phyloP scores from a whole-genome alignment of 345 rosid genomes.

The Viola odorata region DNA sequence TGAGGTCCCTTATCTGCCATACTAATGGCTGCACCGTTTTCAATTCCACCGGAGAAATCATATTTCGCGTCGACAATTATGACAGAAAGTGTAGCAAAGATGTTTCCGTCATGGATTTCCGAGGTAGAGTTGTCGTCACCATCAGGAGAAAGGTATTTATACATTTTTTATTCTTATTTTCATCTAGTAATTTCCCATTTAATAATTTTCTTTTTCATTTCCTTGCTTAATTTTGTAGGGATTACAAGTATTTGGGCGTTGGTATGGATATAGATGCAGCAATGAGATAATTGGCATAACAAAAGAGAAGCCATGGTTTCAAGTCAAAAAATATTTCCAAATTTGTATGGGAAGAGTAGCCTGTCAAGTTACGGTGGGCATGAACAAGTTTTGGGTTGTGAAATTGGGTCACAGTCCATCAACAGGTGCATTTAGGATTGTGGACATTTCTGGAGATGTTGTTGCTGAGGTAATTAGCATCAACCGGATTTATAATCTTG shows the following conservation, averaged over 20 bases:
- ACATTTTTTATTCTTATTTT: too few species aligned
- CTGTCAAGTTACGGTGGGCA: slow-evolving; percentile 23
- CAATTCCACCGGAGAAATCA: slow-evolving; percentile 32
- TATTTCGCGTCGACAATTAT: slow-evolving; percentile 43
- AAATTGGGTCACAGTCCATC: slow-evolving; percentile 9
- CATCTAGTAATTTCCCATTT: not conserved
- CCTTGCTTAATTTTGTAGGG: slow-evolving; percentile 19
- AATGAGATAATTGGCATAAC: not conserved
- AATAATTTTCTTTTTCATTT: not conserved
- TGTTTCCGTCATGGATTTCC: slow-evolving; percentile 41
- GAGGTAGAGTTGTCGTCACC: slow-evolving; percentile 38
- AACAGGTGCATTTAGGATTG: slow-evolving; percentile 24
- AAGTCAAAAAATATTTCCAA: slow-evolving; percentile 20
- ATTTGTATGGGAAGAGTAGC: slow-evolving; percentile 15
- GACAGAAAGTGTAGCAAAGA: slow-evolving; percentile 30
- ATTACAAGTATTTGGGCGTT: slow-evolving; percentile 16
- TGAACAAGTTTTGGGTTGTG: slow-evolving; percentile 19
- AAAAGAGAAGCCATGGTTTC: slow-evolving; percentile 29
- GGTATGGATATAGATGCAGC: slow-evolving; percentile 34
- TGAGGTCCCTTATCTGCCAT: slow-evolving; percentile 43
- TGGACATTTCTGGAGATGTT: slow-evolving; percentile 16
- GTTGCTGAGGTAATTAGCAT: slow-evolving; percentile 36
- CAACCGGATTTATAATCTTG: too few species aligned
- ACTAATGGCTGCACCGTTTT: slow-evolving; percentile 44
- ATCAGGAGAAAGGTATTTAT: slow-evolving; percentile 29